These are phyloP conservation scores for Citrus medica DNA, from an alignment of 345 rosid species.

Conservation along the genomic window DNA sequence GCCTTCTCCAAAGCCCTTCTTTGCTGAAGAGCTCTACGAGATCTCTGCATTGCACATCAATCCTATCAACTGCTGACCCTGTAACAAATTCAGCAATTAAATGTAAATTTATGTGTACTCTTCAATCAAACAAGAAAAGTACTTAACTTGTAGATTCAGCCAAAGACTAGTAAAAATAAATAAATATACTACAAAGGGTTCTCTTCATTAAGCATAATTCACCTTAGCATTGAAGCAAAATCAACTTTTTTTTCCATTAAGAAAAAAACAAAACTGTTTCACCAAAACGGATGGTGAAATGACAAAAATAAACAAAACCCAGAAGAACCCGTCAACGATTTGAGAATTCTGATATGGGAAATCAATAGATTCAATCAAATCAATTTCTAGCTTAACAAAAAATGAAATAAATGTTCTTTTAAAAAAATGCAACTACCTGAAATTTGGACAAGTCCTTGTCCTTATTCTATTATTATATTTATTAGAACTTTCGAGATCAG, in stretches of 20 bases:
- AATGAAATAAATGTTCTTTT: background rate
- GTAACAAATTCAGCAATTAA: background rate
- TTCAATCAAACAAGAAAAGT: background rate
- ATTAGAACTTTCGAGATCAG: conserved; percentile 12
- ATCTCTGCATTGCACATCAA: conserved; percentile 87
- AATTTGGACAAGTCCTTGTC: background rate
- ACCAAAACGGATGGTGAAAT: conserved; percentile 12
- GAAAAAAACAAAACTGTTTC: background rate
- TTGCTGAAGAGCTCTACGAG: conserved; percentile 71
- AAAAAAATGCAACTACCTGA: background rate
- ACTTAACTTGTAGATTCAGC: conserved; percentile 19
- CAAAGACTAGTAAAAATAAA: background rate
- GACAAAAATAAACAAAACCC: background rate
- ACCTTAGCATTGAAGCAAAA: conserved; percentile 29
- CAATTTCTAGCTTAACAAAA: background rate
- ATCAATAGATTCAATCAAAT: background rate
- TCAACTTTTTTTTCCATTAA: background rate
- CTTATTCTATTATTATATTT: background rate
- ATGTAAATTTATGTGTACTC: background rate
- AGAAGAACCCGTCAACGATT: background rate
- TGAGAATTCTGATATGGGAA: background rate
- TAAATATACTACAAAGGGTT: background rate
- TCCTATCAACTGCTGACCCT: conserved; percentile 12
- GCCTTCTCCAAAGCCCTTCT: conserved; percentile 54
- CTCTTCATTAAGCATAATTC: conserved; percentile 1